These are phyloP conservation scores for Wickerhamomyces sp. DNA, from an alignment of 1,139 yeast genomes.

Conservation along the genomic window DNA sequence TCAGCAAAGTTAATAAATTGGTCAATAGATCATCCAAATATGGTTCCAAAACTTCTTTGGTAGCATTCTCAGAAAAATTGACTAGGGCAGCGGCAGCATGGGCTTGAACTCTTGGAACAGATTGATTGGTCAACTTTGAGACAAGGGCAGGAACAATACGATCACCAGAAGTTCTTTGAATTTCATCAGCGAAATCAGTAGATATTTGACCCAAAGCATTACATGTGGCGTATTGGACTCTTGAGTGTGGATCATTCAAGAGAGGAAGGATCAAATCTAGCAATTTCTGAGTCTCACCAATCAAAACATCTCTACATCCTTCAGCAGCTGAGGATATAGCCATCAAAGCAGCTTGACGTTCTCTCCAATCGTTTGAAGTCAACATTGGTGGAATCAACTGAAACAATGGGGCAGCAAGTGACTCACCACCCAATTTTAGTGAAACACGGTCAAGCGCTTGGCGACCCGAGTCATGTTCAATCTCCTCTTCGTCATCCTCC, in stretches of 20 bases:
- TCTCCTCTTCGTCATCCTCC: slow-evolving; percentile 80
- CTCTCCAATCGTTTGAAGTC: slow-evolving; percentile 77
- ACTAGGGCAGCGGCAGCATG: slow-evolving; percentile 99
- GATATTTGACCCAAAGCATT: slow-evolving; percentile 96
- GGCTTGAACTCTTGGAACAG: slow-evolving; percentile 90
- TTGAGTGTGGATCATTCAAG: slow-evolving; percentile 76
- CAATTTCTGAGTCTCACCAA: slow-evolving; percentile 73
- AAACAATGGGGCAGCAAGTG: slow-evolving; percentile 80
- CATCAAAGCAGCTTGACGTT: slow-evolving; percentile 95
- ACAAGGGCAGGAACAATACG: slow-evolving; percentile 84
- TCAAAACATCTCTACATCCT: slow-evolving; percentile 89
- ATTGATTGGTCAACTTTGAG: slow-evolving; percentile 62
- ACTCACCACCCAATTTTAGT: slow-evolving; percentile 75
- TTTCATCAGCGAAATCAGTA: slow-evolving; percentile 90
- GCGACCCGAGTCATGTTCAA: slow-evolving; percentile 87
- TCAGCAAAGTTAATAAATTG: slow-evolving; percentile 68
- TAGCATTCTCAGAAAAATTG: slow-evolving; percentile 88
- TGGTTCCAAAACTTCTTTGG: slow-evolving; percentile 84
- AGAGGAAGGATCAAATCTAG: slow-evolving; percentile 81
- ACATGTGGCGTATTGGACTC: slow-evolving; percentile 97
- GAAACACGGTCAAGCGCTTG: slow-evolving; percentile 90
- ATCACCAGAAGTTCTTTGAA: slow-evolving; percentile 77
- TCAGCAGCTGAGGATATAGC: slow-evolving; percentile 96
- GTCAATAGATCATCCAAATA: slow-evolving; percentile 76
- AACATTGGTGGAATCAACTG: slow-evolving; percentile 83